Evolutionary conservation across 345 rosid species (phyloP).

Genomic region (Eucalyptus dawsonii): DNA sequence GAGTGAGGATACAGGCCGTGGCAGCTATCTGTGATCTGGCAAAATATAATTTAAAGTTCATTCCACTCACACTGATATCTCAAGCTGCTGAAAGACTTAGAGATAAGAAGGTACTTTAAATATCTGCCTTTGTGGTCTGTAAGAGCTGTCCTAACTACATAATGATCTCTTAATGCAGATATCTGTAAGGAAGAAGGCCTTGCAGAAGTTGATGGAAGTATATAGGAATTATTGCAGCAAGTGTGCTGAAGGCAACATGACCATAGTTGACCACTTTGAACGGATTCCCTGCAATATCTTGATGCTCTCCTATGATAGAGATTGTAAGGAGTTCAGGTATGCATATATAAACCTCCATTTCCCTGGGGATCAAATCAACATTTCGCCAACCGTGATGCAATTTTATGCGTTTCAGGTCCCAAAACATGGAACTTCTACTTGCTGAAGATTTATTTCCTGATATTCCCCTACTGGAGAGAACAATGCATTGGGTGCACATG

Average conservation of each 20-base stretch:
- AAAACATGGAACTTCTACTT: constrained; percentile 60
- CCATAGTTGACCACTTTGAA: constrained; percentile 50
- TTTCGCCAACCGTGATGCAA: neutral
- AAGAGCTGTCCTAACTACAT: neutral
- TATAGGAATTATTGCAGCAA: constrained; percentile 70
- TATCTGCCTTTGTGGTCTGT: neutral
- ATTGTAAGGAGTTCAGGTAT: constrained; percentile 69
- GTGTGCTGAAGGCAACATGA: constrained; percentile 58
- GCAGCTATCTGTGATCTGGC: constrained; percentile 68
- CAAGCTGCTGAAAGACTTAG: constrained; percentile 73
- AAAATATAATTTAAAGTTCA: constrained; percentile 33
- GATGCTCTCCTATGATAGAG: constrained; percentile 71
- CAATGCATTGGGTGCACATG: constrained; percentile 70
- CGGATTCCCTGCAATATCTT: constrained; percentile 75
- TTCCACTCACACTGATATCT: constrained; percentile 43
- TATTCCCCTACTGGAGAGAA: constrained; percentile 55
- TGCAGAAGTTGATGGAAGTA: constrained; percentile 67
- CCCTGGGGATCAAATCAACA: neutral
- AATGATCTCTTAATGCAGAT: constrained; percentile 22
- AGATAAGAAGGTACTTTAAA: constrained; percentile 69
- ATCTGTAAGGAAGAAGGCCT: constrained; percentile 78
- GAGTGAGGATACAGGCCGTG: constrained; percentile 72
- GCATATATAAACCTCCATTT: constrained; percentile 1
- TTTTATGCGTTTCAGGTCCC: constrained; percentile 38
- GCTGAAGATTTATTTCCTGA: constrained; percentile 64